Evolutionary conservation across 305 asterid species (phyloP).

Genomic region (Ilex paraguariensis): DNA sequence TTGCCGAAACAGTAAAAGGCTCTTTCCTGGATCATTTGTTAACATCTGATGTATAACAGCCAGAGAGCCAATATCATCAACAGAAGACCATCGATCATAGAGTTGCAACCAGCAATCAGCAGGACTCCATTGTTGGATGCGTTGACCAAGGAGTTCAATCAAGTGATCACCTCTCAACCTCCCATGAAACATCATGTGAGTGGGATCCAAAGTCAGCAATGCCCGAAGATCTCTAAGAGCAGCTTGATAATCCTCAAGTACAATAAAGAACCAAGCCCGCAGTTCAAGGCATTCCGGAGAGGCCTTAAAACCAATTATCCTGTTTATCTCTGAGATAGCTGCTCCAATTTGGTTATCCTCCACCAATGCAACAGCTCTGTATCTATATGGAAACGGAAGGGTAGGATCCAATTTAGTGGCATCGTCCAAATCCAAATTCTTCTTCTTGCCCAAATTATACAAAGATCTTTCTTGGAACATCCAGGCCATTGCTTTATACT

Average conservation of each 20-base stretch:
- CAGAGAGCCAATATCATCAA: constrained; percentile 44
- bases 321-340: constrained; percentile 34
- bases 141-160: constrained; percentile 29
- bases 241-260: constrained; percentile 33
- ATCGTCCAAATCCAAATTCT: constrained; percentile 34
- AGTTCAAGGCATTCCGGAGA: constrained; percentile 40
- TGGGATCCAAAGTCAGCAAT: constrained; percentile 38
- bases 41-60: constrained; percentile 43
- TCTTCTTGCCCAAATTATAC: constrained; percentile 44
- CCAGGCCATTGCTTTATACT: constrained; percentile 46
- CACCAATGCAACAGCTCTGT: constrained; percentile 36
- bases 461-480: constrained; percentile 61
- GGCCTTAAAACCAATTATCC: constrained; percentile 38
- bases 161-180: constrained; percentile 42
- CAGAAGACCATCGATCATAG: constrained; percentile 43
- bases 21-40: constrained; percentile 32
- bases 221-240: constrained; percentile 43
- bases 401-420: constrained; percentile 45
- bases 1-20: constrained; percentile 38
- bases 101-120: constrained; percentile 54
- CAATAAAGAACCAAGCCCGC: constrained; percentile 41
- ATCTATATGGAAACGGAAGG: constrained; percentile 38
- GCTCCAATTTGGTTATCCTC: constrained; percentile 30
- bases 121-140: constrained; percentile 35
- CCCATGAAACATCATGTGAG: constrained; percentile 36